Evolutionary conservation across 2,329 filamentous ascomycete genomes (phyloP).

Genomic region (Ascochyta lentis): DNA sequence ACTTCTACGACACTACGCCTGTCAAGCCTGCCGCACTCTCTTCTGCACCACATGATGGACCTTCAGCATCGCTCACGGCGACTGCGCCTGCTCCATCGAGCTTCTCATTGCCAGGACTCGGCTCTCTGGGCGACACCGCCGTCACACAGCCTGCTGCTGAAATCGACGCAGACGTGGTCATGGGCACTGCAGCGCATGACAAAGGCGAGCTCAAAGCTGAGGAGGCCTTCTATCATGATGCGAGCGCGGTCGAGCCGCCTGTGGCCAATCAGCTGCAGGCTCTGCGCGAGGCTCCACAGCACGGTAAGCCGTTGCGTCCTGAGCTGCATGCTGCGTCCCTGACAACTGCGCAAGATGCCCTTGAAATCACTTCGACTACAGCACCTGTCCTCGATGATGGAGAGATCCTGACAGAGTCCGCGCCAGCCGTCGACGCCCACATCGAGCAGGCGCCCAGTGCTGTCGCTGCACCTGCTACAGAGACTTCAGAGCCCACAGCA

Average conservation of each 20-base stretch:
- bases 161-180: slow-evolving; percentile 23
- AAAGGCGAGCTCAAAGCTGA: slow-evolving; percentile 46
- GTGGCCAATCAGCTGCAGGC: slow-evolving; percentile 32
- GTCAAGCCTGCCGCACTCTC: slow-evolving; percentile 35
- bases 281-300: slow-evolving; percentile 32
- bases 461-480: slow-evolving; percentile 15
- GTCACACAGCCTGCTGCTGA: slow-evolving; percentile 27
- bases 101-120: slow-evolving; percentile 46
- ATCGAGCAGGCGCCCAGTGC: slow-evolving; percentile 16
- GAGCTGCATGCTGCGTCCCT: slow-evolving; percentile 29
- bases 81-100: slow-evolving; percentile 33
- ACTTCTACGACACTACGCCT: slow-evolving; percentile 47
- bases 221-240: slow-evolving; percentile 39
- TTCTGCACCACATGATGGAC: slow-evolving; percentile 25
- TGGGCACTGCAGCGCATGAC: slow-evolving; percentile 32
- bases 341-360: slow-evolving; percentile 32
- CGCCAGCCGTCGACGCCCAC: slow-evolving; percentile 22
- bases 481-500: slow-evolving; percentile 18
- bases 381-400: slow-evolving; percentile 24
- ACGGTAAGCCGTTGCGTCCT: slow-evolving; percentile 36
- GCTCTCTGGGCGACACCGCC: slow-evolving; percentile 35
- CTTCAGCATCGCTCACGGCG: slow-evolving; percentile 27
- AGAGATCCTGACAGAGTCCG: slow-evolving; percentile 25
- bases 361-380: slow-evolving; percentile 20
- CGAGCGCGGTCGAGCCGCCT: slow-evolving; percentile 26